Evolutionary conservation across 768 basidiomycete genomes (phyloP).

Genomic region (Auricularia sp.): DNA sequence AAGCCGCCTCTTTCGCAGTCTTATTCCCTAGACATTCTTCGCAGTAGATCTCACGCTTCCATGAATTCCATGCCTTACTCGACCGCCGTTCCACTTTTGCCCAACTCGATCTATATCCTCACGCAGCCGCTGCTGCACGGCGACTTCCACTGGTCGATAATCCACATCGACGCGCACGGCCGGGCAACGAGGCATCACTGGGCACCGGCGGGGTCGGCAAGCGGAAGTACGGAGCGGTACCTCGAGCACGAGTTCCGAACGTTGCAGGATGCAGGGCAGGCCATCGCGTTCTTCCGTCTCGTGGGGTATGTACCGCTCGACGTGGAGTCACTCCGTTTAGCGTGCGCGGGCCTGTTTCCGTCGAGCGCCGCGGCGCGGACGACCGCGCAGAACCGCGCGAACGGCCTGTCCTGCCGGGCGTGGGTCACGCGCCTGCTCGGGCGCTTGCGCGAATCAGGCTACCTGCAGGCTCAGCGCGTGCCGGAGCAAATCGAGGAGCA

Average conservation of each 20-base stretch:
- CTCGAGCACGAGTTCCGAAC: neutral
- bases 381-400: neutral
- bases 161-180: neutral
- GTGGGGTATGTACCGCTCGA: neutral
- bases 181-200: neutral
- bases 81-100: neutral
- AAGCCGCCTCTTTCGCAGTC: neutral
- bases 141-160: neutral
- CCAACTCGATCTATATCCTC: neutral
- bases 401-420: neutral
- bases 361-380: neutral
- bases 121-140: neutral
- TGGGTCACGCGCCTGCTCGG: neutral
- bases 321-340: neutral
- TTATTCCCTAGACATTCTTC: neutral
- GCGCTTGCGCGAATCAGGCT: neutral
- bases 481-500: neutral
- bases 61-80: neutral
- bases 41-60: neutral
- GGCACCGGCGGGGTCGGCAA: neutral
- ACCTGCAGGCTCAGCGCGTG: neutral
- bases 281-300: neutral
- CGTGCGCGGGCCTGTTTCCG: neutral
- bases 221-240: neutral
- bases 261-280: neutral